Evolutionary conservation across 768 basidiomycete genomes (phyloP), one percentile per base, ranked within the genome.

Genomic region (Tulasnella sp.): DNA sequence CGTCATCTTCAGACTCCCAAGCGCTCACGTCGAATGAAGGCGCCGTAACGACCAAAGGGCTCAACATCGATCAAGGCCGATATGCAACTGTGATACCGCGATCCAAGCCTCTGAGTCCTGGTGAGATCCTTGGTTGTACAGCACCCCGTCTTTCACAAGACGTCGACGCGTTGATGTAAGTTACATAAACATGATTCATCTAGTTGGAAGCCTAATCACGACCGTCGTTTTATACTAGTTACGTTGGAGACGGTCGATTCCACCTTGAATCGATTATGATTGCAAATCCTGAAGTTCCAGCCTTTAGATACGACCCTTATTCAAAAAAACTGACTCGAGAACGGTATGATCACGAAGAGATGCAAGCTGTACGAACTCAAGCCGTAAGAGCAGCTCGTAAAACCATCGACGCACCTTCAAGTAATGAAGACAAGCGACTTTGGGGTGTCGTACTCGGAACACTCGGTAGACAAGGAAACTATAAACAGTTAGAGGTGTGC

Each of bases 231-330:
- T 46, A 5, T 24, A 12, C 5, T 53, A 95, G 91, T 59, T 99
- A 98, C 64, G 76, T 99, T 24, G 95, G 95, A 15, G 95, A 99
- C 60, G 95, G 95, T 19, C 83, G 95, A 8, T 99, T 99, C 70
- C 95, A 98, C 63, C 75, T 98, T 15, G 95, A 99, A 66, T 86
- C 89, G 12, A 91, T 96, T 63, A 99, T 99, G 95, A 95, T 99
- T 53, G 90, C 91, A n/a, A 99, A 99, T 64, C 95, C 95, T 0
- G 66, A 75, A 27, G 74, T 98, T 15, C 91, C 95, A 9, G 92
- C 95, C 0, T 99, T 95, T 68, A 79, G 95, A 19, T 99, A 98
- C 66, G 95, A 98, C 62, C 95, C 95, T 3, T 99, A 98, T 65
- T 88, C 90, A 19, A 99, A 99, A 66, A 95, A 91, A 62, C 72